These are phyloP conservation scores for Botrytis deweyae DNA, from an alignment of 2,329 filamentous ascomycete genomes.

Conservation along the genomic window DNA sequence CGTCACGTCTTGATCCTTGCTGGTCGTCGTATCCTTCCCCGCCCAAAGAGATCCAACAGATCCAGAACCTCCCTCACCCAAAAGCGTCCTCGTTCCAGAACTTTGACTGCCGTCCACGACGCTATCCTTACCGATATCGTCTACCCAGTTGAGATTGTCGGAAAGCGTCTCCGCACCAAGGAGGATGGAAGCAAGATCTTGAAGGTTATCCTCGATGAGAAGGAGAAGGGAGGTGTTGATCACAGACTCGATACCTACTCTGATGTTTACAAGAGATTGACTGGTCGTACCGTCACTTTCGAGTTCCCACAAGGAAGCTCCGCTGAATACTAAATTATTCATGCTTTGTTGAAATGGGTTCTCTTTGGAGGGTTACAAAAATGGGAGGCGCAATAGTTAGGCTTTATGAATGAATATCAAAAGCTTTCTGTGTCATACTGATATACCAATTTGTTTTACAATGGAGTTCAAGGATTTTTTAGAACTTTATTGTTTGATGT, in stretches of 20 bases:
- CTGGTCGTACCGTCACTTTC: constrained; percentile 93
- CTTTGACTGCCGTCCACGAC: constrained; percentile 97
- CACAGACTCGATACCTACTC: constrained; percentile 99
- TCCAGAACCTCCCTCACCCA: constrained; percentile 95
- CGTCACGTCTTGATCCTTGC: constrained; percentile 99
- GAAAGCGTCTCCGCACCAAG: constrained; percentile 97
- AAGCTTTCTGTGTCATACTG: constrained; percentile 21
- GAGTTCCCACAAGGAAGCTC: constrained; percentile 90
- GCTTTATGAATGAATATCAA: constrained; percentile 23
- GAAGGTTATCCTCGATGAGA: constrained; percentile 99
- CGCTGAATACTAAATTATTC: constrained; percentile 70
- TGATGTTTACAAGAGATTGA: constrained; percentile 98
- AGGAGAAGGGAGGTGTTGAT: constrained; percentile 99
- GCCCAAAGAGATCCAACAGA: constrained; percentile 97
- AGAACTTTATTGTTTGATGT: background rate
- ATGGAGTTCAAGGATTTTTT: constrained; percentile 6
- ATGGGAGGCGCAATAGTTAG: constrained; percentile 21
- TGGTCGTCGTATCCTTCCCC: constrained; percentile 96
- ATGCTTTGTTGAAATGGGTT: constrained; percentile 12
- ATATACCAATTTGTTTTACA: constrained; percentile 20
- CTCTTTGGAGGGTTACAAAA: constrained; percentile 14
- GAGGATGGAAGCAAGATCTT: constrained; percentile 98
- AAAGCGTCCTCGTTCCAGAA: constrained; percentile 97
- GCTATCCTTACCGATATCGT: constrained; percentile 97
- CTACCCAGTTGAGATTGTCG: constrained; percentile 99